Evolutionary conservation across 73 alveolate genomes (phyloP).

Genomic region (Paramecium sexaurelia): DNA sequence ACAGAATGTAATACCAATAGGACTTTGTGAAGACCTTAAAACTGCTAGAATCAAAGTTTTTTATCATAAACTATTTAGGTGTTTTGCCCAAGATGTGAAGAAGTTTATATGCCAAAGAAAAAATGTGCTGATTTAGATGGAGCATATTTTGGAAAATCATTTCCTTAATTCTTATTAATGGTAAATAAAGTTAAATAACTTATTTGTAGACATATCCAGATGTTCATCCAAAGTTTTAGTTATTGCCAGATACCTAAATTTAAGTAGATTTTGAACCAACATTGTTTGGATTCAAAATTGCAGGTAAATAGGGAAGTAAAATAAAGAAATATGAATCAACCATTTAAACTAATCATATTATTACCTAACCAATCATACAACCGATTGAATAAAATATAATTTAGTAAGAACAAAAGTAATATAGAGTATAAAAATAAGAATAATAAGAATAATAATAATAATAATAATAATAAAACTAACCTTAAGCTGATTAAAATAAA

Average conservation of each 20-base stretch:
- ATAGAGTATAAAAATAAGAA: neutral
- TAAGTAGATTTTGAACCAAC: slow-evolving; percentile 52
- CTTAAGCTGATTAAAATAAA: neutral
- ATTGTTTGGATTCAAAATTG: slow-evolving; percentile 43
- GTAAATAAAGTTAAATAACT: neutral
- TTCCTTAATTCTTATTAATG: slow-evolving; percentile 66
- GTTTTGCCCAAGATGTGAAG: slow-evolving; percentile 94
- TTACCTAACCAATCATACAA: neutral
- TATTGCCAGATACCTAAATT: slow-evolving; percentile 31
- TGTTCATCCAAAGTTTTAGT: slow-evolving; percentile 1
- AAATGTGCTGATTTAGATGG: slow-evolving; percentile 87
- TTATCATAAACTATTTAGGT: neutral
- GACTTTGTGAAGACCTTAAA: slow-evolving; percentile 84
- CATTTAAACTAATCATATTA: neutral
- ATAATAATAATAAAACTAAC: neutral
- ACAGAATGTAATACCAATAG: slow-evolving; percentile 90
- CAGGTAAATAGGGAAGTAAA: slow-evolving; percentile 29
- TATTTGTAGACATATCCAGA: slow-evolving; percentile 36
- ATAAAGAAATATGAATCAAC: neutral
- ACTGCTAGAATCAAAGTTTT: slow-evolving; percentile 86
- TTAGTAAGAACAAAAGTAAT: neutral
- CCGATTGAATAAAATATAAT: neutral
- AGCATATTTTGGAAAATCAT: slow-evolving; percentile 79
- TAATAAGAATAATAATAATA: neutral
- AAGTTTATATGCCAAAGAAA: slow-evolving; percentile 90